Conservation (phyloP, 169 alveolate genomes). For the Plasmodium vivax region DNA sequence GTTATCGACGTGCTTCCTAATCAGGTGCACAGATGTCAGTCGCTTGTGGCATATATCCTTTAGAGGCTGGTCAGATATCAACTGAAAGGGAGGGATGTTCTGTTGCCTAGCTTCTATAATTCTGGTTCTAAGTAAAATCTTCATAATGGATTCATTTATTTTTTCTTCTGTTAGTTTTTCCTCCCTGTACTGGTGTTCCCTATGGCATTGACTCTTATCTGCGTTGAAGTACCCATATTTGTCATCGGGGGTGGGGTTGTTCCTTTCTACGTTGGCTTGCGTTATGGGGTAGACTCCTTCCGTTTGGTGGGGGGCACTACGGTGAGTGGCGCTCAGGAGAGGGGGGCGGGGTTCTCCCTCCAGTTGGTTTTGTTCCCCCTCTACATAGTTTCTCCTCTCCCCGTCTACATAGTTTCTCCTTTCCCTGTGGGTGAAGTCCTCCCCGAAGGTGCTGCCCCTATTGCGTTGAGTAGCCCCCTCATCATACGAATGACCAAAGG, state of each 20-base stretch:
- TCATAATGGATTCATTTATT: slow-evolving; percentile 62
- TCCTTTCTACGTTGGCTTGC: not conserved
- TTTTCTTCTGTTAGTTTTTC: slow-evolving; percentile 34
- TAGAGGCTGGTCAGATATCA: slow-evolving; percentile 71
- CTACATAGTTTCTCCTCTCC: not conserved
- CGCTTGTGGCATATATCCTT: slow-evolving; percentile 68
- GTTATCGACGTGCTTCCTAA: slow-evolving; percentile 62
- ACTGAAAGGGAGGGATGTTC: slow-evolving; percentile 74
- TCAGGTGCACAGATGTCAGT: slow-evolving; percentile 38
- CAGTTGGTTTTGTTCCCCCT: not conserved
- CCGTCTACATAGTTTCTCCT: too few species aligned
- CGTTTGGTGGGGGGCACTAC: not conserved
- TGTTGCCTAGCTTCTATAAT: slow-evolving; percentile 75
- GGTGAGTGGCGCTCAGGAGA: not conserved
- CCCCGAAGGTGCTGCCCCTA: not conserved
- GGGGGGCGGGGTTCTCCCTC: not conserved
- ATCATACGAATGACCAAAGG: not conserved
- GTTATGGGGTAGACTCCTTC: not conserved
- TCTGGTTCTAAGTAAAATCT: slow-evolving; percentile 51
- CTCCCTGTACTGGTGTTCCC: slow-evolving; percentile 18
- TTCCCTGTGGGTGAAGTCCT: not conserved
- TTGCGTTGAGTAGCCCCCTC: not conserved
- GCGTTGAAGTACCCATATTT: slow-evolving; percentile 48
- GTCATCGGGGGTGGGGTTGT: not conserved
- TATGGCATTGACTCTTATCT: not conserved